Percentiles rank a stretch among this genome's conserved stretches.
Evolutionary conservation across 768 basidiomycete genomes (phyloP).

Genomic region (Boletus coccyginus): DNA sequence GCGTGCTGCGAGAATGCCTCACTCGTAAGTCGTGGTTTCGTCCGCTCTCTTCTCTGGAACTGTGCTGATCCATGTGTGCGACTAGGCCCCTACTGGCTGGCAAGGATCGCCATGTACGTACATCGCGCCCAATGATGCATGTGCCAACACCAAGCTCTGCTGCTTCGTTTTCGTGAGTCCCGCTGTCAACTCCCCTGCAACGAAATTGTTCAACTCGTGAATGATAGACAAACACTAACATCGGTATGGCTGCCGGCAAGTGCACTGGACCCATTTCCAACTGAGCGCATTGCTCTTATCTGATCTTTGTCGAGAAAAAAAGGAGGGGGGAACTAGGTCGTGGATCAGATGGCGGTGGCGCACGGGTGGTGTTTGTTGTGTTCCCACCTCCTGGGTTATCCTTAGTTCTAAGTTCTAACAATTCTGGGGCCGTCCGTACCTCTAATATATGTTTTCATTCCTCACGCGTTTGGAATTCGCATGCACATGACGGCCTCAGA

Average conservation of each 20-base stretch:
- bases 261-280: background rate
- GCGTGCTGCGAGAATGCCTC: background rate
- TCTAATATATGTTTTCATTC: background rate
- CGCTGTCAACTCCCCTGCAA: too few relatives aligned
- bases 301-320: background rate
- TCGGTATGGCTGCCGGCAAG: background rate
- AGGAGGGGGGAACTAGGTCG: background rate
- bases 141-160: conserved; percentile 4
- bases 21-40: background rate
- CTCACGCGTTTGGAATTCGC: too few relatives aligned
- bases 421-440: background rate
- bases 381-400: background rate
- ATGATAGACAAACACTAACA: too few relatives aligned
- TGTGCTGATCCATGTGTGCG: background rate
- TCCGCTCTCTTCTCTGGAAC: background rate
- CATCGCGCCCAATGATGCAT: background rate
- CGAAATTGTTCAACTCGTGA: background rate
- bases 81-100: conserved; percentile 2
- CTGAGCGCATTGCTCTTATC: background rate
- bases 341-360: background rate
- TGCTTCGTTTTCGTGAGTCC: background rate
- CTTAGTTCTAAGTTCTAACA: too few relatives aligned
- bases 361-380: background rate
- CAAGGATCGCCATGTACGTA: background rate
- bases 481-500: too few relatives aligned